These are phyloP conservation scores for Euphorbia schlechtendalii DNA, from an alignment of 441 rosid species.

Conservation along the genomic window DNA sequence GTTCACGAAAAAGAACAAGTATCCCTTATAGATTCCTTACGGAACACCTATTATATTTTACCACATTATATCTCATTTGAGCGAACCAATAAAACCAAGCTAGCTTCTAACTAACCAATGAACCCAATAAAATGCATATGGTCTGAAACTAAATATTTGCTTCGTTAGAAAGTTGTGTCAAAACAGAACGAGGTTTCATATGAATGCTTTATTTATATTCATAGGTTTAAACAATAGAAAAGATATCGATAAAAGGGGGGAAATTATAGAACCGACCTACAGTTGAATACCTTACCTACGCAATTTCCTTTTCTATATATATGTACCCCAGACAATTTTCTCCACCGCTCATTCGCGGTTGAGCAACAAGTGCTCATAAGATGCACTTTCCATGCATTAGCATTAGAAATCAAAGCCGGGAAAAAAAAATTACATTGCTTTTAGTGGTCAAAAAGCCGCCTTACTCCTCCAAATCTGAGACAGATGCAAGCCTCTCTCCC, in stretches of 20 bases:
- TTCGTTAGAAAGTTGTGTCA: not conserved
- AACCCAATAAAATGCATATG: not conserved
- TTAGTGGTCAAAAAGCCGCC: not conserved
- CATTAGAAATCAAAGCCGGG: not conserved
- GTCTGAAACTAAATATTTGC: not conserved
- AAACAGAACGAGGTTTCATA: not conserved
- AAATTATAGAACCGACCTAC: not conserved
- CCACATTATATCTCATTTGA: too few relatives aligned
- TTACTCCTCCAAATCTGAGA: slow-evolving; percentile 28
- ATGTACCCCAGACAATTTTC: slow-evolving; percentile 4
- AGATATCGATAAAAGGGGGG: not conserved
- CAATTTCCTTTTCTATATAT: slow-evolving; percentile 10
- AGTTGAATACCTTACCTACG: slow-evolving; percentile 31
- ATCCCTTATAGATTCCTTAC: too few relatives aligned
- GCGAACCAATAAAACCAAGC: too few relatives aligned
- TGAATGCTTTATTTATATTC: slow-evolving; percentile 23
- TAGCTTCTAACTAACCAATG: not conserved
- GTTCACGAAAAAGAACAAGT: too few relatives aligned
- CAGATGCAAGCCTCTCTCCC: slow-evolving; percentile 56
- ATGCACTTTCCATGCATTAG: not conserved
- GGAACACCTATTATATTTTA: too few relatives aligned
- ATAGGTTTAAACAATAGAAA: slow-evolving; percentile 13
- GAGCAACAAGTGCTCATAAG: not conserved
- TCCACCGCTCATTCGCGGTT: not conserved
- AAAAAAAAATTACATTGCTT: not conserved